Percentiles rank a stretch among this genome's conserved stretches.
These are phyloP conservation scores for Apiotrichum laibachii DNA, from an alignment of 1,284 basidiomycete genomes.

Conservation along the genomic window DNA sequence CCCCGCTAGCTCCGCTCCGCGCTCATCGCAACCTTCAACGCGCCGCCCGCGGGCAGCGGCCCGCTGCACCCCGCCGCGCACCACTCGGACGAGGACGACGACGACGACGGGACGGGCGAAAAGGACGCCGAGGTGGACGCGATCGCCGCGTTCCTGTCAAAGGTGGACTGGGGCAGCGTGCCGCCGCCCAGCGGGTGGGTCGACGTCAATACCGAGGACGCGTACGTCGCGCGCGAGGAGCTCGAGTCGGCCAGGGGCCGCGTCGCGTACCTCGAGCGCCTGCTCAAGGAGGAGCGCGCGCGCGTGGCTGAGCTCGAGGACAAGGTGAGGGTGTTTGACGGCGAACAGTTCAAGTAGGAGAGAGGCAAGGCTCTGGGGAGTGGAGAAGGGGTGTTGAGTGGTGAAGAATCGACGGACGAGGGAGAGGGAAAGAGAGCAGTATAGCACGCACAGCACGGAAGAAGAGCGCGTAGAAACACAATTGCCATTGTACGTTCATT, in stretches of 20 bases:
- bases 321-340: background rate
- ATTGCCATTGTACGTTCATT: too few relatives aligned
- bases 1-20: too few relatives aligned
- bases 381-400: too few relatives aligned
- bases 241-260: conserved; percentile 5
- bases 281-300: background rate
- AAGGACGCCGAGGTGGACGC: conserved; percentile 48
- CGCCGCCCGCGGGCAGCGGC: background rate
- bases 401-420: too few relatives aligned
- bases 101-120: conserved; percentile 1
- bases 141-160: conserved; percentile 69
- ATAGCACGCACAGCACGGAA: too few relatives aligned
- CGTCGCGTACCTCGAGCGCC: conserved; percentile 9
- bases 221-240: background rate
- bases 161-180: conserved; percentile 56
- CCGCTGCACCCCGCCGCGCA: background rate
- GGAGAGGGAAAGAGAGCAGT: too few relatives aligned
- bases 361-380: too few relatives aligned
- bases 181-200: conserved; percentile 13
- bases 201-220: conserved; percentile 2
- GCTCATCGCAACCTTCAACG: background rate
- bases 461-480: too few relatives aligned
- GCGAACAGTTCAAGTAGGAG: background rate
- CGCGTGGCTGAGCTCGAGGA: conserved; percentile 1
- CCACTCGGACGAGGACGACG: background rate